Conservation (phyloP, 768 basidiomycete genomes). For the Amanita subjunquillea region DNA sequence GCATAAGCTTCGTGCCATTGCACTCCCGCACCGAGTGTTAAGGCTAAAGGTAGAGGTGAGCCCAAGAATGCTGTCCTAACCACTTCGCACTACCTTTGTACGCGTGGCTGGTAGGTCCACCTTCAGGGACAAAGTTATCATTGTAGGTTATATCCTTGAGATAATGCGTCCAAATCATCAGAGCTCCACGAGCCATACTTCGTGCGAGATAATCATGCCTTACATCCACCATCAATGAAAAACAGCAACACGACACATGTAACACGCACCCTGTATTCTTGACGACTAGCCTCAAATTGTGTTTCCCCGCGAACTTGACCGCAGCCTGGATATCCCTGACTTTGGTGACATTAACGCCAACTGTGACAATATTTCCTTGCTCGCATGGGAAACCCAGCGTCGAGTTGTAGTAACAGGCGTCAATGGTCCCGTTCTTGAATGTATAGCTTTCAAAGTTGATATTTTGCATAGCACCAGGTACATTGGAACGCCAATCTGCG, state of each 20-base stretch:
- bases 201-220: slow-evolving; percentile 35
- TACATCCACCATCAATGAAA: slow-evolving; percentile 8
- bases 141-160: slow-evolving; percentile 23
- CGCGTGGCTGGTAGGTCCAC: slow-evolving; percentile 13
- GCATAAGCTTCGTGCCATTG: slow-evolving; percentile 35
- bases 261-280: slow-evolving; percentile 22
- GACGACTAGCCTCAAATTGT: slow-evolving; percentile 27
- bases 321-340: slow-evolving; percentile 26
- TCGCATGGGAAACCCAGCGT: slow-evolving; percentile 26
- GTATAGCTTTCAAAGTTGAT: slow-evolving; percentile 8
- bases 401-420: slow-evolving; percentile 40
- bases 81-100: not conserved
- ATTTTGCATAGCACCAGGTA: slow-evolving; percentile 7
- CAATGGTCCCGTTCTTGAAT: slow-evolving; percentile 29
- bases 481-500: slow-evolving; percentile 5
- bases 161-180: slow-evolving; percentile 31
- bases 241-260: not conserved
- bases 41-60: slow-evolving; percentile 10
- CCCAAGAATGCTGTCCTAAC: not conserved
- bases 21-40: slow-evolving; percentile 32
- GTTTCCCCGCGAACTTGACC: slow-evolving; percentile 3
- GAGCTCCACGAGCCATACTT: slow-evolving; percentile 28
- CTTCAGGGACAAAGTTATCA: slow-evolving; percentile 19
- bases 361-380: slow-evolving; percentile 3
- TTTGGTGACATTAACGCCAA: slow-evolving; percentile 18